Evolutionary conservation across 768 basidiomycete genomes (phyloP).

Genomic region (Tylopilus cervinicoccineus): DNA sequence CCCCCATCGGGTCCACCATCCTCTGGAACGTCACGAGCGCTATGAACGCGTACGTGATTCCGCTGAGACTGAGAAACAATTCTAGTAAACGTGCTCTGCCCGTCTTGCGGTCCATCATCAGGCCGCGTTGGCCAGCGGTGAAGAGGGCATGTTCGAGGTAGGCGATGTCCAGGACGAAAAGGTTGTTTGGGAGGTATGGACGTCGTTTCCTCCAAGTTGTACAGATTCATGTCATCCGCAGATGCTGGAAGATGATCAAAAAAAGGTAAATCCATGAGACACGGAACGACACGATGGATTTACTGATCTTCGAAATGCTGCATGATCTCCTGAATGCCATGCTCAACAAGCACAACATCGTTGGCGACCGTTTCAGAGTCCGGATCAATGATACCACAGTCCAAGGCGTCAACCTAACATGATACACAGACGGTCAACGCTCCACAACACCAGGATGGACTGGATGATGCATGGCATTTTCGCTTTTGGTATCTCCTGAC

Average conservation of each 20-base stretch:
- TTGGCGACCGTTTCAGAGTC: constrained; percentile 73
- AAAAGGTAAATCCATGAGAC: not conserved
- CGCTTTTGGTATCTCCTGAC: constrained; percentile 61
- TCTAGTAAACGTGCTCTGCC: constrained; percentile 48
- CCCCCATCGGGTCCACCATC: constrained; percentile 54
- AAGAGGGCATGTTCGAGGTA: constrained; percentile 63
- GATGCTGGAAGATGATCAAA: not conserved
- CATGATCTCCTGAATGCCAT: constrained; percentile 52
- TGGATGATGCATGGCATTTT: constrained; percentile 70
- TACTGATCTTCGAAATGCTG: constrained; percentile 73
- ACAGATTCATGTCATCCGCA: not conserved
- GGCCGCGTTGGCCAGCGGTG: constrained; percentile 48
- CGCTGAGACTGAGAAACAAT: constrained; percentile 58
- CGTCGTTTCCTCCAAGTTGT: too few species aligned
- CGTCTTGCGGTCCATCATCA: constrained; percentile 59
- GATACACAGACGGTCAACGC: not conserved
- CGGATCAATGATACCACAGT: constrained; percentile 68
- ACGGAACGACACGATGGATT: constrained; percentile 22
- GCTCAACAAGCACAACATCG: constrained; percentile 66
- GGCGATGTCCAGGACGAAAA: constrained; percentile 64
- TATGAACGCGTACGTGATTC: constrained; percentile 64
- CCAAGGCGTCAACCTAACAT: constrained; percentile 6
- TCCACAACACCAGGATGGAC: constrained; percentile 60
- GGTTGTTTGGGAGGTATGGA: constrained; percentile 69
- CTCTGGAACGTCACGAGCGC: constrained; percentile 64